These are phyloP conservation scores for Cordia subcordata DNA, from an alignment of 257 asterid genomes.

Conservation along the genomic window DNA sequence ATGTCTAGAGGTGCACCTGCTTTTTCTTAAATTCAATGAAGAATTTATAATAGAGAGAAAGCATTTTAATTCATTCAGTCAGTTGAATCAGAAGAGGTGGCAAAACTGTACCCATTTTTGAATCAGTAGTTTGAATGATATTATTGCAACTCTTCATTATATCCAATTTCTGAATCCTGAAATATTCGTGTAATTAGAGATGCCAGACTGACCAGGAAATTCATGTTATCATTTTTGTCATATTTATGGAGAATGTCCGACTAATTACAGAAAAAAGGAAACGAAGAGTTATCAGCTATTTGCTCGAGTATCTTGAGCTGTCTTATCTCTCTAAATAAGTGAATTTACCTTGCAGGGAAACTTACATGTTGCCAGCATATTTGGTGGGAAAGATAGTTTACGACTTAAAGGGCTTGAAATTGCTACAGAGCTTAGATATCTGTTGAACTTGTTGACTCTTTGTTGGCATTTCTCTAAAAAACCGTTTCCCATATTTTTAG, in stretches of 20 bases:
- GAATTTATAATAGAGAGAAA: not conserved
- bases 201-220: too few relatives aligned
- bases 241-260: too few relatives aligned
- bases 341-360: conserved; percentile 57
- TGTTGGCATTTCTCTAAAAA: conserved; percentile 99
- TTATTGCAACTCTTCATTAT: too few relatives aligned
- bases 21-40: not conserved
- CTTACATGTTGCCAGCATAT: conserved; percentile 67
- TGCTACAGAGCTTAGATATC: conserved; percentile 69
- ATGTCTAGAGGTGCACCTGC: conserved; percentile 2
- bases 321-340: not conserved
- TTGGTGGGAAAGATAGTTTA: conserved; percentile 71
- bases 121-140: too few relatives aligned
- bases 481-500: conserved; percentile 71
- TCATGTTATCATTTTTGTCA: too few relatives aligned
- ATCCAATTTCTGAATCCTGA: too few relatives aligned
- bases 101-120: too few relatives aligned
- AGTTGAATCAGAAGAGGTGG: too few relatives aligned
- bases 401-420: conserved; percentile 79
- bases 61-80: not conserved
- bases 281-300: not conserved
- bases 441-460: conserved; percentile 70
- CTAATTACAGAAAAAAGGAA: too few relatives aligned
- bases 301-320: not conserved
- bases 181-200: too few relatives aligned